Percentiles rank a stretch among this genome's conserved stretches.
phyloP scores from a whole-genome alignment of 495 filamentous ascomycete species.

The Xylaria palmicola region DNA sequence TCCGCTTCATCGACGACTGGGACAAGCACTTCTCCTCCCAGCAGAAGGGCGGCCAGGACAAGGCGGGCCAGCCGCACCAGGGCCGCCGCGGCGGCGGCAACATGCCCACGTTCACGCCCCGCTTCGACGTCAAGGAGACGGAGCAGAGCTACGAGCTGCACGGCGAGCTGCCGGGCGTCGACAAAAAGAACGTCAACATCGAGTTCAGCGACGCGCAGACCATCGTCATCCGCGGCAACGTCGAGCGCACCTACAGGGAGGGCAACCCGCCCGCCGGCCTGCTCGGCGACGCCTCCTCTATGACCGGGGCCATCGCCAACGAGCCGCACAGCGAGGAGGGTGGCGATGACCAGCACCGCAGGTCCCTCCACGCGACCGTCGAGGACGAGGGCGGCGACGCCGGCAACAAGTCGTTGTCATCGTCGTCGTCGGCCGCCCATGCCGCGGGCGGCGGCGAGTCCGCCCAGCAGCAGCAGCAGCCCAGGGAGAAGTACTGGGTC shows the following conservation, averaged over 20 bases:
- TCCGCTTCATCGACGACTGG: slow-evolving; percentile 76
- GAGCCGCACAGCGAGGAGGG: slow-evolving; percentile 68
- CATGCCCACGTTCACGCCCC: slow-evolving; percentile 59
- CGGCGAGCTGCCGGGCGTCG: slow-evolving; percentile 83
- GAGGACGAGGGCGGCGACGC: slow-evolving; percentile 50
- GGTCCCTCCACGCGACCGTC: slow-evolving; percentile 56
- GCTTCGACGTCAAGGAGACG: slow-evolving; percentile 78
- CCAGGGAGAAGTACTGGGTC: slow-evolving; percentile 68
- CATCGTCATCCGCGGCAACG: slow-evolving; percentile 67
- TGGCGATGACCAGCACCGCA: slow-evolving; percentile 21
- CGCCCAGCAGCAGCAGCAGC: slow-evolving; percentile 35
- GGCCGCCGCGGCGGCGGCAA: slow-evolving; percentile 7
- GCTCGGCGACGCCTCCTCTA: slow-evolving; percentile 25
- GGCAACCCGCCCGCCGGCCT: slow-evolving; percentile 39
- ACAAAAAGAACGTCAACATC: slow-evolving; percentile 73
- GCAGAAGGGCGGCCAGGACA: slow-evolving; percentile 24
- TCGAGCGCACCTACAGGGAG: slow-evolving; percentile 56
- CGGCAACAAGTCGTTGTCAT: slow-evolving; percentile 4
- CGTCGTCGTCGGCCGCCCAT: too few species aligned
- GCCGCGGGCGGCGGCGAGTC: too few species aligned
- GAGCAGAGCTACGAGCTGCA: slow-evolving; percentile 72
- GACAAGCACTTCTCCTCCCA: slow-evolving; percentile 53
- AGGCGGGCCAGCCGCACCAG: slow-evolving; percentile 17
- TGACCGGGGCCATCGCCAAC: slow-evolving; percentile 34
- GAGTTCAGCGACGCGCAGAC: slow-evolving; percentile 83